Evolutionary conservation across 2,329 filamentous ascomycete genomes (phyloP).

Genomic region (Fusarium aywerte): DNA sequence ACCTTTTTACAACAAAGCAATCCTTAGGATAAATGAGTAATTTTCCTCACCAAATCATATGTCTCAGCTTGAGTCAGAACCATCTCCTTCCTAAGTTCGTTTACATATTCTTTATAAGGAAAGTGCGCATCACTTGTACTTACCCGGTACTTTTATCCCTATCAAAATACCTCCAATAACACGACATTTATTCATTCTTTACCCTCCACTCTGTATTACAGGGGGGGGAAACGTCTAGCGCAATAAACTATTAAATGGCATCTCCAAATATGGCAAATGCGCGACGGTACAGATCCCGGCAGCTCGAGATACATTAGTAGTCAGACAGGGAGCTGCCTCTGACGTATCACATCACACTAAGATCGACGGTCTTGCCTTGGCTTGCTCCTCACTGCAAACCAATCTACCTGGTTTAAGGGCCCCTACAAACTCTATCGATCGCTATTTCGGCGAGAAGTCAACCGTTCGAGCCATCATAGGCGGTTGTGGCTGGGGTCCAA

Average conservation of each 20-base stretch:
- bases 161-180: background rate
- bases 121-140: background rate
- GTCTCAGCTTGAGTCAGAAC: background rate
- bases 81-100: background rate
- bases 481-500: background rate
- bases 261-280: conserved; percentile 12
- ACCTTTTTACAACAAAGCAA: background rate
- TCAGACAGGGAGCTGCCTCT: conserved; percentile 8
- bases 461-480: conserved; percentile 4
- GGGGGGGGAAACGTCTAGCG: background rate
- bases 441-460: conserved; percentile 4
- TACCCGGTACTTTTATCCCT: background rate
- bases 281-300: background rate
- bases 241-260: background rate
- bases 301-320: background rate
- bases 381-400: conserved; percentile 4
- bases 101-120: background rate
- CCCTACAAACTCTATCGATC: conserved; percentile 19
- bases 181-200: background rate
- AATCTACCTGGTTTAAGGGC: background rate
- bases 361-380: conserved; percentile 15
- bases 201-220: background rate
- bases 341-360: conserved; percentile 34
- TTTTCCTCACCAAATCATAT: background rate
- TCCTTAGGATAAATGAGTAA: background rate